These are phyloP conservation scores for Corynascus novoguineensis DNA, from an alignment of 495 filamentous ascomycete species.

Conservation along the genomic window DNA sequence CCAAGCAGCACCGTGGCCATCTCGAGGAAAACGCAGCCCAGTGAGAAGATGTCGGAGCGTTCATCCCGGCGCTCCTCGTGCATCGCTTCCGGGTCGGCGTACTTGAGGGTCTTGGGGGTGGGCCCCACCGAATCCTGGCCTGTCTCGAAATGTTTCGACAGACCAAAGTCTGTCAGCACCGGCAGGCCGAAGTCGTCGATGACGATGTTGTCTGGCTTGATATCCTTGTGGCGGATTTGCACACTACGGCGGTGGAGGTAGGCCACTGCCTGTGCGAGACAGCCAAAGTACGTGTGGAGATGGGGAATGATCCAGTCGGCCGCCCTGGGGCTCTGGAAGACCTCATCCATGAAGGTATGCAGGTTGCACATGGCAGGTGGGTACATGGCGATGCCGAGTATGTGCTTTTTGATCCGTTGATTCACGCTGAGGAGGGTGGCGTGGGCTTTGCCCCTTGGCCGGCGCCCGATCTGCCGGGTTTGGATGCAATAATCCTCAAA, in stretches of 20 bases:
- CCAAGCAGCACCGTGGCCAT: conserved; percentile 38
- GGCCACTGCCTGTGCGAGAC: conserved; percentile 34
- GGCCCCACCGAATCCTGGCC: conserved; percentile 32
- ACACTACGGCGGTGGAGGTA: conserved; percentile 34
- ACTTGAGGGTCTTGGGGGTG: conserved; percentile 35
- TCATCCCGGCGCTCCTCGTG: conserved; percentile 32
- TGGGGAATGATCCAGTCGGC: conserved; percentile 18
- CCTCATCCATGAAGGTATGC: conserved; percentile 26
- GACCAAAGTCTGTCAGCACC: conserved; percentile 42
- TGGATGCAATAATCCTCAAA: conserved; percentile 33
- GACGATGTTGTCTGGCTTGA: conserved; percentile 46
- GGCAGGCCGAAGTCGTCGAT: conserved; percentile 32
- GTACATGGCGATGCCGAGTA: conserved; percentile 35
- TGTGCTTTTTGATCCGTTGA: conserved; percentile 28
- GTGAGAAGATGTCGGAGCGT: conserved; percentile 44
- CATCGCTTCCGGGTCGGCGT: conserved; percentile 45
- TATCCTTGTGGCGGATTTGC: conserved; percentile 42
- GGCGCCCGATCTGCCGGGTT: conserved; percentile 12
- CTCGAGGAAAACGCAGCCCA: conserved; percentile 48
- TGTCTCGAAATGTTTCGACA: conserved; percentile 36
- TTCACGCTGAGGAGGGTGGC: conserved; percentile 12
- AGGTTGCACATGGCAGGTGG: conserved; percentile 30
- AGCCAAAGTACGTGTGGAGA: conserved; percentile 33
- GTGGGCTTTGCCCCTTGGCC: conserved; percentile 2
- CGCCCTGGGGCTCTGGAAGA: conserved; percentile 11